A percentile compares a stretch with the other conserved stretches of the same genome.
Evolutionary conservation across 2,329 filamentous ascomycete genomes (phyloP).

Genomic region (Aschersonia sp.): DNA sequence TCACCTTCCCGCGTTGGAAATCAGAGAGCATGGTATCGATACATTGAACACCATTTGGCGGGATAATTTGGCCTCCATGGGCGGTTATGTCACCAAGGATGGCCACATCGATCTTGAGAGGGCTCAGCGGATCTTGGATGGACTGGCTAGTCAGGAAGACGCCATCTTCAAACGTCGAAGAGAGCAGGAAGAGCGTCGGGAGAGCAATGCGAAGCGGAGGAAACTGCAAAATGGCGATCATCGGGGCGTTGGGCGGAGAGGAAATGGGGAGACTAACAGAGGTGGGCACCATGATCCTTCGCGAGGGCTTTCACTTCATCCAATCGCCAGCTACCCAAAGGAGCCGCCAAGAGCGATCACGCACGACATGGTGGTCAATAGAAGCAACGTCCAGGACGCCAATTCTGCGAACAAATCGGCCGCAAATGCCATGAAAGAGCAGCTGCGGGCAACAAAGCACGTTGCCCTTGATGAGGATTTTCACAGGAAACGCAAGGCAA

Average conservation of each 20-base stretch:
- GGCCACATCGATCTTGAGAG: conserved; percentile 77
- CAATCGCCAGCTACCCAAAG: conserved; percentile 35
- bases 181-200: conserved; percentile 70
- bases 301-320: conserved; percentile 16
- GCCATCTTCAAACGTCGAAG: conserved; percentile 81
- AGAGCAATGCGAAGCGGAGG: conserved; percentile 64
- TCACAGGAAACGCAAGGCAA: conserved; percentile 59
- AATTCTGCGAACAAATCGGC: conserved; percentile 88
- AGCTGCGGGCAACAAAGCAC: conserved; percentile 40
- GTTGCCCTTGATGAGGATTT: conserved; percentile 16
- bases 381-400: conserved; percentile 48
- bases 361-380: conserved; percentile 78
- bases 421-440: conserved; percentile 72
- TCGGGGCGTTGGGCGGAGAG: background rate
- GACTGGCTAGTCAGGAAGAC: conserved; percentile 84
- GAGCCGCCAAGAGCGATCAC: conserved; percentile 48
- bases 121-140: conserved; percentile 77
- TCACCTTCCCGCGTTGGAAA: conserved; percentile 92
- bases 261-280: conserved; percentile 7
- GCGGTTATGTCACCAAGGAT: conserved; percentile 91
- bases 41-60: conserved; percentile 95
- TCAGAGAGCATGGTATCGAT: conserved; percentile 93
- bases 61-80: conserved; percentile 81
- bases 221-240: conserved; percentile 50
- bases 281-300: conserved; percentile 21